Percentiles rank a stretch among this genome's conserved stretches.
These are phyloP conservation scores for Phytophthora hibernalis DNA, from an alignment of 352 stramenopile species.

Conservation along the genomic window DNA sequence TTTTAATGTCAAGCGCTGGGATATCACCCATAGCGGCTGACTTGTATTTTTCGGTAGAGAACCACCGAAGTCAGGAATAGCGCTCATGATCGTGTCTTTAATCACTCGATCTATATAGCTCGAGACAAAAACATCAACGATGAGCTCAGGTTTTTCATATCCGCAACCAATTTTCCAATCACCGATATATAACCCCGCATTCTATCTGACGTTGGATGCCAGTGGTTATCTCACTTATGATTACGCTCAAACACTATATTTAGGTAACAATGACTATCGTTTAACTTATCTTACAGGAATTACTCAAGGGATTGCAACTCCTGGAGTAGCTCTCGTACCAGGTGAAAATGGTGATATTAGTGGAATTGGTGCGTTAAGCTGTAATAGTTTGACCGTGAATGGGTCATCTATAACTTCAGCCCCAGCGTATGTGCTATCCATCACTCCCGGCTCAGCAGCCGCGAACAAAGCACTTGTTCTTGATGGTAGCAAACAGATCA, in stretches of 20 bases:
- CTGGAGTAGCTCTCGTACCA: not conserved
- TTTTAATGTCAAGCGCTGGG: conserved; percentile 24
- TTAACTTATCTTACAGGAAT: conserved; percentile 22
- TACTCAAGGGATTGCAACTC: not conserved
- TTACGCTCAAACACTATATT: not conserved
- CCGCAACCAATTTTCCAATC: not conserved
- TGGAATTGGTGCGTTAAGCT: not conserved
- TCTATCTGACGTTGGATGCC: conserved; percentile 4
- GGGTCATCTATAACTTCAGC: too few species aligned
- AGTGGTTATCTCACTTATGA: not conserved
- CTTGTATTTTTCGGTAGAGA: conserved; percentile 20
- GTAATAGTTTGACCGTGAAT: not conserved
- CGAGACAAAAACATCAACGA: not conserved
- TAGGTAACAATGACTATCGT: conserved; percentile 14
- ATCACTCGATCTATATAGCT: conserved; percentile 6
- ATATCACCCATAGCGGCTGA: conserved; percentile 5
- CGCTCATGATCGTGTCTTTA: conserved; percentile 1
- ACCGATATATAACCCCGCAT: not conserved
- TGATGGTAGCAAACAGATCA: too few species aligned
- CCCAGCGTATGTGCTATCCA: too few species aligned
- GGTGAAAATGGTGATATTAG: not conserved
- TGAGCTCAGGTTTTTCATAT: conserved; percentile 8
- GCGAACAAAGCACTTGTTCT: too few species aligned
- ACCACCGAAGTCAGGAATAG: conserved; percentile 12
- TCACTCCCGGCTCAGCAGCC: too few species aligned